Base-by-base conservation (phyloP, 1,284 basidiomycete species). In the Marasmius fiardii region DNA sequence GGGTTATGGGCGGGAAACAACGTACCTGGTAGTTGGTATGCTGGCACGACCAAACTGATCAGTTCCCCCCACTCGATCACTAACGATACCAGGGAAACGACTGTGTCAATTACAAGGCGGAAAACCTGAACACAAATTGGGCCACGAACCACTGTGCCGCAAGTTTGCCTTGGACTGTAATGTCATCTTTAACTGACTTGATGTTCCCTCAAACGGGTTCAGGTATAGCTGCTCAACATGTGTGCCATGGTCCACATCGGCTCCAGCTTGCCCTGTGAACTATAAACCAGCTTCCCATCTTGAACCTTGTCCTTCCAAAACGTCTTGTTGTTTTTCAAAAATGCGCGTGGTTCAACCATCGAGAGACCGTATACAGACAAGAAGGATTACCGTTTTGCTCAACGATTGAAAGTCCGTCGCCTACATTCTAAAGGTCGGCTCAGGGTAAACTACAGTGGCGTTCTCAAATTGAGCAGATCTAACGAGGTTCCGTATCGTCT, bases 171-270 rank as follows among this genome's bases (percentile, higher is more conserved):
- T 65, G 58, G 2, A 68, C 57, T 16, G 41, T 56, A 68, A 49
- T 6, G 67, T 66, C 67, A 68, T 68, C 31, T 66, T 61, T 20
- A 68, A 48, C 20, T 51, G 54, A 10, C 63, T 58, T 4, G 62
- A 61, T 6, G 64, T 67, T 21, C 64, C 66, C 4, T 61, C 53
- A 43, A 68, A 68, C 6, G 66, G 59, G 20, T 67, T 60, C 16
- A 66, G 37, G 49, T 68, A 68, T 34, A 61, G 21, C 31, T 63
- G 10, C 35, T 67, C 64, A n/a, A 68, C 47, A 1, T 55, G 16
- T 10, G 10, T 10, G 61, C 66, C 67, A 67, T 67, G 4, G 66
- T 68, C 67, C 67, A 68, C 66, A 68, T 68, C 0, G 67, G 67
- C 48, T 67, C 67, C 24, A 67, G 50, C 8, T 55, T 58, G 18